Evolutionary conservation across 2,329 filamentous ascomycete species (phyloP), one percentile per base, ranked within the genome.

Genomic region (Talaromyces sp.): DNA sequence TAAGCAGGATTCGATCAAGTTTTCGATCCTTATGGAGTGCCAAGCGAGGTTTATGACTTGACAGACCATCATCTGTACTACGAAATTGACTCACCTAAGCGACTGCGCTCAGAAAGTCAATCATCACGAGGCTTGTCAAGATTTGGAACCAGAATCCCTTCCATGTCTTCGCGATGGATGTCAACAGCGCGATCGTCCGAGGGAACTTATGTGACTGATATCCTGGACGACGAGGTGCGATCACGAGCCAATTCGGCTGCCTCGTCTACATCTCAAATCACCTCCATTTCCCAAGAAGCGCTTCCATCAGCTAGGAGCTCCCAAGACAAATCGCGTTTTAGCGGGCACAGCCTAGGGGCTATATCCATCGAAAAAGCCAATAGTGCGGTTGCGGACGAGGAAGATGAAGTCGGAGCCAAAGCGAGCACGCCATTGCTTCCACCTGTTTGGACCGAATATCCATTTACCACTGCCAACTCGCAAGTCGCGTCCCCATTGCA

Each of bases 391-490:
- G 69, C 80, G 70, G 73, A 87, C 70, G 76, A 85, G 79, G 77
- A 87, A 80, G 79, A 88, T 79, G 75, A 87, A 79, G 27, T 59
- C 6, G 59, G 41, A 35, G 50, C 39, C 50, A 80, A 91, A 70
- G 90, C 91, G 0, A 90, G 90, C 3, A 97, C 93, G 2, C 94
- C 93, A 45, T 84, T 97, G 8, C 83, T 97, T 2, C 93, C 93
- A 8, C 93, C 93, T 0, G 83, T 95, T 41, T 86, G 96, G 81
- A 88, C 86, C 33, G 85, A 86, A 63, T 78, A 83, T 24, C 79
- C 76, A n/a, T 76, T 76, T 13, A 76, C 79, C 45, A 72, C 73
- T n/a, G 73, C 81, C 43, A 80, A 86, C 49, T 84, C 87, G 0
- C 84, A 85, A 1, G 82, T 89, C 37, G 85, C 91, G 66, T 96